These are phyloP conservation scores for Claviceps sp. DNA, from an alignment of 2,329 filamentous ascomycete species.

Conservation along the genomic window DNA sequence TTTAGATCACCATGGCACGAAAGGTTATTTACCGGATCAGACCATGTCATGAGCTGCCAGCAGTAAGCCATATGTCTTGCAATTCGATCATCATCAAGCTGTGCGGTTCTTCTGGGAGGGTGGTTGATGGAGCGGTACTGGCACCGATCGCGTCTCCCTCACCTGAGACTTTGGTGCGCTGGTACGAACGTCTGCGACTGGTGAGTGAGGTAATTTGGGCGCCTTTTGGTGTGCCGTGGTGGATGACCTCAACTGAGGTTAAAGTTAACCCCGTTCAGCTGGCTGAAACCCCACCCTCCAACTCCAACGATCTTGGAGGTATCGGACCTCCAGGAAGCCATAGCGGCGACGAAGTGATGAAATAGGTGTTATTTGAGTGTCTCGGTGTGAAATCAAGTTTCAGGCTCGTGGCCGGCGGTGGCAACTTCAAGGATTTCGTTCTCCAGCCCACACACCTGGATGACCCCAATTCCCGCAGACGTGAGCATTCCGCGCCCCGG, in stretches of 20 bases:
- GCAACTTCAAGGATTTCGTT: slow-evolving; percentile 70
- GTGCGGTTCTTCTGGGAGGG: neutral
- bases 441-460: slow-evolving; percentile 63
- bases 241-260: neutral
- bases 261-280: neutral
- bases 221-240: neutral
- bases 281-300: neutral
- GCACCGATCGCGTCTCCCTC: neutral
- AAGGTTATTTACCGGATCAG: neutral
- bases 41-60: neutral
- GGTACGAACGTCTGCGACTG: neutral
- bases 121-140: neutral
- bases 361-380: neutral
- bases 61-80: neutral
- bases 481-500: slow-evolving; percentile 57
- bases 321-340: neutral
- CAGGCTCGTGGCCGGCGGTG: slow-evolving; percentile 56
- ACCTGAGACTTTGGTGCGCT: neutral
- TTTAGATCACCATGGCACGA: neutral
- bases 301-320: neutral
- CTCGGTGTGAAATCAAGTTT: slow-evolving; percentile 5
- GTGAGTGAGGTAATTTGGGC: neutral
- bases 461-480: slow-evolving; percentile 58
- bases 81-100: neutral
- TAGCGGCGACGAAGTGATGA: neutral